Percentiles rank a stretch among this genome's conserved stretches.
Conservation (phyloP, 2,329 filamentous ascomycete genomes). For the Claviceps spartinae region DNA sequence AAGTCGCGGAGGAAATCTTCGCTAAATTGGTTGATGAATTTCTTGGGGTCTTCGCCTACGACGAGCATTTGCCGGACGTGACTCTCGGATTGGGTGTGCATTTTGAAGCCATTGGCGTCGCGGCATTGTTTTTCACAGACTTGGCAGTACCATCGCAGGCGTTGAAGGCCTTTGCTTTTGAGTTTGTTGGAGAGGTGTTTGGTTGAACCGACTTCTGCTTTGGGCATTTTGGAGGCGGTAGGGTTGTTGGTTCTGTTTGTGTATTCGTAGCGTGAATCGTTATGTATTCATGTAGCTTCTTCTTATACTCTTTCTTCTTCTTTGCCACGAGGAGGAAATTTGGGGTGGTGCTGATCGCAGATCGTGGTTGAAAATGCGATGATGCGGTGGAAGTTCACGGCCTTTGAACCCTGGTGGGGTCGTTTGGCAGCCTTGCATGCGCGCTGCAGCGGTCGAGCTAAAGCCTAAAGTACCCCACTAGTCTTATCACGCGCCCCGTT, state of each 20-base stretch:
- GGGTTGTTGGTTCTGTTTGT: not conserved
- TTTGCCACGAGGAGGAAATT: not conserved
- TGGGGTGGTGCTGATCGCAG: not conserved
- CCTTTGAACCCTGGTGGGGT: no score
- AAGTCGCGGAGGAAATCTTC: conserved; percentile 74
- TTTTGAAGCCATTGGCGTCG: conserved; percentile 86
- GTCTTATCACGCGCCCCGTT: conserved; percentile 1
- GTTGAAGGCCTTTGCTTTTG: conserved; percentile 65
- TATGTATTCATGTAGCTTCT: not conserved
- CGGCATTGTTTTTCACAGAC: conserved; percentile 53
- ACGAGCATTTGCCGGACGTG: conserved; percentile 83
- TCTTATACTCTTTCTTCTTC: not conserved
- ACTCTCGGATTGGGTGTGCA: conserved; percentile 71
- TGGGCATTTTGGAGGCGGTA: conserved; percentile 51
- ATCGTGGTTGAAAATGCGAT: not conserved
- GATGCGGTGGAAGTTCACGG: not conserved
- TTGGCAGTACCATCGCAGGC: conserved; percentile 84
- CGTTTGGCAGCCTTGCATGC: conserved; percentile 2
- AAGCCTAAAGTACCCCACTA: not conserved
- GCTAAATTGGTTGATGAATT: conserved; percentile 70
- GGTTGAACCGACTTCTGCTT: conserved; percentile 83
- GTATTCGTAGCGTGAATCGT: not conserved
- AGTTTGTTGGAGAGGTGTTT: conserved; percentile 86
- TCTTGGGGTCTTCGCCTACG: conserved; percentile 76
- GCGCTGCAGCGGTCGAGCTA: not conserved